Evolutionary conservation across 495 filamentous ascomycete species (phyloP).

Genomic region (Annulohypoxylon maeteangense): DNA sequence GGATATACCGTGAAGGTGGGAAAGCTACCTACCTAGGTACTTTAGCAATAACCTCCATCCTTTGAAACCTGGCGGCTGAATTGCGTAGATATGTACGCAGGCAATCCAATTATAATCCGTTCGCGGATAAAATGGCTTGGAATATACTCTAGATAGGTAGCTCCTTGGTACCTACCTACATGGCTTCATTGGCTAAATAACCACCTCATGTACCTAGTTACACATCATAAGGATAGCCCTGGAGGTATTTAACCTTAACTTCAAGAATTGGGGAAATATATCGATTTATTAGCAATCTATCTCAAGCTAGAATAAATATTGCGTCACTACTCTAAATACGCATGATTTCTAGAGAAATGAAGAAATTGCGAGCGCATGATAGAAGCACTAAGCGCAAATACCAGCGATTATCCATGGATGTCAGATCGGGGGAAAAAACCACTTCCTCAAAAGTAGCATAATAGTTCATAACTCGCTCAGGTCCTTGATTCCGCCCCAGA

Average conservation of each 20-base stretch:
- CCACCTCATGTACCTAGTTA: too few species aligned
- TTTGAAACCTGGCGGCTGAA: constrained; percentile 37
- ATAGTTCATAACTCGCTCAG: not conserved
- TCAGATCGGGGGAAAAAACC: not conserved
- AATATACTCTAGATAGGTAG: too few species aligned
- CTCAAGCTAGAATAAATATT: not conserved
- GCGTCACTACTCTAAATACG: not conserved
- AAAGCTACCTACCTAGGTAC: constrained; percentile 8
- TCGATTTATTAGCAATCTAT: constrained; percentile 9
- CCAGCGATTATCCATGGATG: not conserved
- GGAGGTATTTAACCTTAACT: too few species aligned
- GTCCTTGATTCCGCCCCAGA: too few species aligned
- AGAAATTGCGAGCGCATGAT: not conserved
- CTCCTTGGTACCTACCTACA: too few species aligned
- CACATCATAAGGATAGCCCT: too few species aligned
- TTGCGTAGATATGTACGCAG: constrained; percentile 26
- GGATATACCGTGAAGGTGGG: not conserved
- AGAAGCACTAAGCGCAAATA: not conserved
- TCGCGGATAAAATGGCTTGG: constrained; percentile 30
- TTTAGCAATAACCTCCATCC: constrained; percentile 32
- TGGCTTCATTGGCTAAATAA: constrained; percentile 25
- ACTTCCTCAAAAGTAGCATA: not conserved
- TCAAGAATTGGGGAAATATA: not conserved
- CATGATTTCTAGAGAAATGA: not conserved
- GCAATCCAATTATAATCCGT: constrained; percentile 15